Base-by-base conservation (phyloP, 106 monocot genomes). In the Triglochin maritima region DNA sequence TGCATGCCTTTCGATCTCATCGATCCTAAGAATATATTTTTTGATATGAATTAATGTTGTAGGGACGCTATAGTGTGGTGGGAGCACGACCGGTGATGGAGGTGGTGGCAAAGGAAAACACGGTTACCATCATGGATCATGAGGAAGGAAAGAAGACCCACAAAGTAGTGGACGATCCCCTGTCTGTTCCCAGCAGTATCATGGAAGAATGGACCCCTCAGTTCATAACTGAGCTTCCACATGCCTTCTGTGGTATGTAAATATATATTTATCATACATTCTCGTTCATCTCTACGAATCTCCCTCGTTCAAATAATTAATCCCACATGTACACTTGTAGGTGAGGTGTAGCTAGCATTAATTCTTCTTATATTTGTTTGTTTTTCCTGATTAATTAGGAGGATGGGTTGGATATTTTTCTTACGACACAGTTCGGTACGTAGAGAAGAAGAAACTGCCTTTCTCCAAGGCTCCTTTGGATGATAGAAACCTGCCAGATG, bases 321-420 rank as follows among this genome's bases (percentile, higher is more conserved):
- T 52, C 11, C 9, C 52, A 52, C 52, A 52, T 52, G 9, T 52
- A 52, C 7, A 6, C 52, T 11, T 29, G 29, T 29, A 29, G 29
- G 29, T 29, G 29, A 29, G 29, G 29, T 29, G 29, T 29, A 29
- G 29, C 29, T 29, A 29, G 29, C 29, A 29, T 29, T 29, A 29
- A 29, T 29, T 29, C 29, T 29, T 29, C 29, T 29, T 29, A 29
- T 29, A 29, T 29, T 29, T 29, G 29, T 29, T 29, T 29, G 29
- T 29, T 29, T 29, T 29, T 29, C 29, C 29, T 29, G 29, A 29
- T 29, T 29, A 44, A 83, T 7, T 77, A 96, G 95, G 95, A 55
- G 95, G 95, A 52, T 96, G 95, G 95, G 87, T 91, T 46, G 95
- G 95, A 6, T 96, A 87, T 65, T 96, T 90, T 64, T 96, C 95